A percentile compares a stretch with the other conserved stretches of the same genome.
Evolutionary conservation across 345 rosid species (phyloP).

Genomic region (Stellera chamaejasme): DNA sequence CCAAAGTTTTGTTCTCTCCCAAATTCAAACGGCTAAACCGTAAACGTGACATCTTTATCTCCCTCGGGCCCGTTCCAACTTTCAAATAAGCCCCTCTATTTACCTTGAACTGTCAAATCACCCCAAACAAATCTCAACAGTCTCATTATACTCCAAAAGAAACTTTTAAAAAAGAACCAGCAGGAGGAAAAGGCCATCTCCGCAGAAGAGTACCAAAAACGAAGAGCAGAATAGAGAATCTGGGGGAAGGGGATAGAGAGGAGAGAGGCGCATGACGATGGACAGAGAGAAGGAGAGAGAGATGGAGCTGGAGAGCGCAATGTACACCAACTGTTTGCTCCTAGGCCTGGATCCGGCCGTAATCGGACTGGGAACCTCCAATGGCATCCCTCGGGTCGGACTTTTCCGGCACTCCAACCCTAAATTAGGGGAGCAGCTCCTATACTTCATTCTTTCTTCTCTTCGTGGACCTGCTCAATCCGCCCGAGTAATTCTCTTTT

Average conservation of each 20-base stretch:
- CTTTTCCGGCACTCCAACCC: constrained; percentile 99
- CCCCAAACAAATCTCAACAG: constrained; percentile 15
- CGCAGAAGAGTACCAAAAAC: constrained; percentile 2
- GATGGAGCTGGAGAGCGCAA: constrained; percentile 97
- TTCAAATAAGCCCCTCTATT: neutral
- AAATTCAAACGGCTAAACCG: constrained; percentile 15
- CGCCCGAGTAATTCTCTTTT: constrained; percentile 51
- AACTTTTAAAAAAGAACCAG: constrained; percentile 15
- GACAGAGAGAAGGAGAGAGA: constrained; percentile 99
- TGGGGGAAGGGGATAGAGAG: neutral
- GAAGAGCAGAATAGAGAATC: constrained; percentile 5
- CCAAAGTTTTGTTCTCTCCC: constrained; percentile 11
- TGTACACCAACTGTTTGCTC: constrained; percentile 95
- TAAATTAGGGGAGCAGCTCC: constrained; percentile 98
- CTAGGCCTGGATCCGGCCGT: constrained; percentile 91
- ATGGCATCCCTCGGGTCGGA: constrained; percentile 81
- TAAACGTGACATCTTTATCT: constrained; percentile 11
- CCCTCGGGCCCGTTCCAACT: constrained; percentile 14
- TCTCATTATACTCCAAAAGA: neutral
- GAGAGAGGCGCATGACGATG: constrained; percentile 61
- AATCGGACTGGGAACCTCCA: constrained; percentile 83
- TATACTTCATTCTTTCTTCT: constrained; percentile 94
- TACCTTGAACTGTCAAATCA: constrained; percentile 16
- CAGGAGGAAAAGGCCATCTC: constrained; percentile 11
- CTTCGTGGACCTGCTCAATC: constrained; percentile 98